Evolutionary conservation across 306 rosid species (phyloP).

Genomic region (Lupinus albus): DNA sequence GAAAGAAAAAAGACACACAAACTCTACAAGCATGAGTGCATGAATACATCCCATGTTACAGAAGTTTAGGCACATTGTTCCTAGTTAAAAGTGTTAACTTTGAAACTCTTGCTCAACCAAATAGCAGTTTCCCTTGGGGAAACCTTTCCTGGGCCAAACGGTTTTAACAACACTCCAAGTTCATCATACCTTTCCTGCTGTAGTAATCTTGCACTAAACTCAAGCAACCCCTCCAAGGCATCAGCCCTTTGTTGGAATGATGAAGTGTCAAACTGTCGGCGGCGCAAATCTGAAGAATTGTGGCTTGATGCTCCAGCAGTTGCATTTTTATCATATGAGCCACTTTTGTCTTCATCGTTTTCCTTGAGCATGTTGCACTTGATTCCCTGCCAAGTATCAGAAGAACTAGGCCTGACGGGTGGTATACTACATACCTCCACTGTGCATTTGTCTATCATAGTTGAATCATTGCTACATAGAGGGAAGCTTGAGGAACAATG

Average conservation of each 20-base stretch:
- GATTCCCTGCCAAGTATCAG: conserved; percentile 67
- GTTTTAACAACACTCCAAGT: conserved; percentile 85
- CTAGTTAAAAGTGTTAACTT: conserved; percentile 62
- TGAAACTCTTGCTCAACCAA: conserved; percentile 89
- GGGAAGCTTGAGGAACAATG: conserved; percentile 59
- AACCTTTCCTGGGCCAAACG: conserved; percentile 89
- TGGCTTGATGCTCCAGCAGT: conserved; percentile 88
- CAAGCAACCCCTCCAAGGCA: conserved; percentile 90
- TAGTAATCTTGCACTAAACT: conserved; percentile 87
- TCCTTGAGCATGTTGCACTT: conserved; percentile 50
- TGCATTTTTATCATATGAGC: conserved; percentile 74
- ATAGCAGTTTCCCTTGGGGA: conserved; percentile 96
- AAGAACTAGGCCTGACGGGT: conserved; percentile 47
- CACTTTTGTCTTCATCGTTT: conserved; percentile 49
- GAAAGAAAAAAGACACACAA: conserved; percentile 30
- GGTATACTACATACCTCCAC: conserved; percentile 59
- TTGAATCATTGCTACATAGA: conserved; percentile 57
- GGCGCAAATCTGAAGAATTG: conserved; percentile 66
- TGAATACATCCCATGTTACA: conserved; percentile 33
- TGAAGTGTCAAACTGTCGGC: conserved; percentile 67
- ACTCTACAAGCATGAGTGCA: conserved; percentile 38
- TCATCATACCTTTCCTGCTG: conserved; percentile 84
- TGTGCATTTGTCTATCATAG: conserved; percentile 81
- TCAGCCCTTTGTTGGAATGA: conserved; percentile 85
- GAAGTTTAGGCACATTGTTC: conserved; percentile 46